Conservation (phyloP, 202 grass and related monocot species). For the Hordeum pubiflorum region DNA sequence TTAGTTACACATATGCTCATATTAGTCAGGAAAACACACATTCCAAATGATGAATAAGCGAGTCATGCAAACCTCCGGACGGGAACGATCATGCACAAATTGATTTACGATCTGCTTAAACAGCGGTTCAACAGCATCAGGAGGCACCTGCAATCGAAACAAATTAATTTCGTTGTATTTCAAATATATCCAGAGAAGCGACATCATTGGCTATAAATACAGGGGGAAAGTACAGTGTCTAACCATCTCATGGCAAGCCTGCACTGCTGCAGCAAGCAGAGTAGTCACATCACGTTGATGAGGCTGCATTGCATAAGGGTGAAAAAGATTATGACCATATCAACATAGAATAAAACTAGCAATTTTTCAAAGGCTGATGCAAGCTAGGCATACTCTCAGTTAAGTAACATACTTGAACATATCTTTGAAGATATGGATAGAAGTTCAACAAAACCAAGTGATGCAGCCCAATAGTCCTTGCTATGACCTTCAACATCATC, state of each 20-base stretch:
- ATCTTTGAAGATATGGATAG: constrained; percentile 87
- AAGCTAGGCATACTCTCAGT: neutral
- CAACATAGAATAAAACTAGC: neutral
- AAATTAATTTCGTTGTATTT: neutral
- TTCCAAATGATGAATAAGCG: constrained; percentile 2
- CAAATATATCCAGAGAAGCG: neutral
- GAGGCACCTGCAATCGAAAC: constrained; percentile 64
- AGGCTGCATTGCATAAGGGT: constrained; percentile 46
- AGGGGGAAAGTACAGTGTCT: neutral
- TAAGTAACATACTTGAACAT: constrained; percentile 69
- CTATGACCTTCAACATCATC: constrained; percentile 85
- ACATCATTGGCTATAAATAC: constrained; percentile 9
- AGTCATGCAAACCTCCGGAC: constrained; percentile 60
- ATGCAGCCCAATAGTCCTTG: constrained; percentile 81
- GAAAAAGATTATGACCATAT: constrained; percentile 9
- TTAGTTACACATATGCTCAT: constrained; percentile 3
- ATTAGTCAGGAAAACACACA: neutral
- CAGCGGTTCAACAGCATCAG: constrained; percentile 89
- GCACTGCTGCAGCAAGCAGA: constrained; percentile 92
- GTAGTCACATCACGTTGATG: constrained; percentile 89
- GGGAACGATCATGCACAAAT: constrained; percentile 92
- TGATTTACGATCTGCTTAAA: constrained; percentile 99
- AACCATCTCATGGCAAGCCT: constrained; percentile 97
- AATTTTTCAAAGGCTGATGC: neutral
- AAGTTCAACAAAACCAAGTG: constrained; percentile 77